Evolutionary conservation across 2,329 filamentous ascomycete species (phyloP), one percentile per base, ranked within the genome.

Genomic region (Ascomycota sp.): DNA sequence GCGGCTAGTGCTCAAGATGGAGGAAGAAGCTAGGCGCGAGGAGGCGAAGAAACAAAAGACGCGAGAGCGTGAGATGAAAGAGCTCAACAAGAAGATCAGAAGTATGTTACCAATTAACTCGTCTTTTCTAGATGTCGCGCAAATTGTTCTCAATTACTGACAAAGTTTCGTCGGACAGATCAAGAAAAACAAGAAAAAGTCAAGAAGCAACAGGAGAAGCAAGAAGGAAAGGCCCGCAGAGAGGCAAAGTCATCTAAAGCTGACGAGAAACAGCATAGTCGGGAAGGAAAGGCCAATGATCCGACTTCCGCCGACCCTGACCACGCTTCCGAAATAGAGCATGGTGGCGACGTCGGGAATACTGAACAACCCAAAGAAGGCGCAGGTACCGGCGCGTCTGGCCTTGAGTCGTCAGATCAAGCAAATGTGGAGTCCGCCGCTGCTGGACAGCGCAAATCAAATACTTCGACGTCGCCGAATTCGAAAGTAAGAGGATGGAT

Each of bases 1-100:
- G 34, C 64, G 77, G 35, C 59, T 70, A 35, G 71, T 81, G 33
- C 61, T 71, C 37, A 64, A 66, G 40, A 64, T 74, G 44, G 63
- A 72, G 31, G 61, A 71, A 29, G 63, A 66, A 29, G 59, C 59
- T 28, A 57, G 53, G 28, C 62, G 69, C 38, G 72, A 69, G 39
- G 56, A 65, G 30, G 50, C 43, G 4, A 53, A 56, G 25, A 51
- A 45, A 40, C 52, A 56, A 41, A 66, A 57, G 50, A 51, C 52
- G 6, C 55, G 61, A 8, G 61, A 67, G 28, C 60, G 52, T 35
- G 65, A 71, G 43, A 46, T 63, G 4, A 62, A 63, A 31, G 61
- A 66, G 4, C 58, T 63, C 11, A 53, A 59, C 24, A 63, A 56
- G 42, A 64, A 63, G 37, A 41, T 67, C 11, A 75, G 64, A 46